These are phyloP conservation scores for Backusella tuberculispora DNA, from an alignment of 192 early-diverging fungal species.

Conservation along the genomic window DNA sequence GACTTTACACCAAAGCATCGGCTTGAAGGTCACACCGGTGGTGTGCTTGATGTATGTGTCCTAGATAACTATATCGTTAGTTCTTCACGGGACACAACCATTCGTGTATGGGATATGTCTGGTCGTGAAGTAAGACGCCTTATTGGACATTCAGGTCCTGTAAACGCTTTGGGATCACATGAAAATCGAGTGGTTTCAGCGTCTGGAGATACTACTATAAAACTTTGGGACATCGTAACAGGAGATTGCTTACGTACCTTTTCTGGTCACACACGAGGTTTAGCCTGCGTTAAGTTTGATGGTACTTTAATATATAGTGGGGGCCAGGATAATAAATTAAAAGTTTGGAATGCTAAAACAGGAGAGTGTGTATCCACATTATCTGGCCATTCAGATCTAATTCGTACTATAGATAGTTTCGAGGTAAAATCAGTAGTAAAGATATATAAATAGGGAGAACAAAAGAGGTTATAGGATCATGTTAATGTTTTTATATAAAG, in stretches of 20 bases:
- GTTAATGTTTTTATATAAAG: not conserved
- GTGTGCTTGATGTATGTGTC: constrained; percentile 89
- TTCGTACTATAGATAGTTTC: constrained; percentile 85
- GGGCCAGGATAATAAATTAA: constrained; percentile 79
- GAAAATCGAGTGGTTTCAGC: constrained; percentile 79
- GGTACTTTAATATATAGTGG: constrained; percentile 75
- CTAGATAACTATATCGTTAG: constrained; percentile 73
- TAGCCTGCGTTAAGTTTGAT: constrained; percentile 86
- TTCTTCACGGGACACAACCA: constrained; percentile 92
- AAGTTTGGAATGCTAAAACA: constrained; percentile 61
- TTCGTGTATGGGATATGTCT: constrained; percentile 82
- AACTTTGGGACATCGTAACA: constrained; percentile 76
- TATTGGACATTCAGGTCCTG: constrained; percentile 88
- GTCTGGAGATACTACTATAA: constrained; percentile 81
- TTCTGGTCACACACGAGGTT: constrained; percentile 78
- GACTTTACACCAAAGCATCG: constrained; percentile 48
- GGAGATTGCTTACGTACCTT: constrained; percentile 75
- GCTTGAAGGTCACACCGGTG: constrained; percentile 75
- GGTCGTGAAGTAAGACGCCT: constrained; percentile 69
- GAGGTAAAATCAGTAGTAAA: constrained; percentile 45
- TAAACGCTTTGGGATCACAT: constrained; percentile 88
- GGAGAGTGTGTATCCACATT: constrained; percentile 65
- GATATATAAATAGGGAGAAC: constrained; percentile 31
- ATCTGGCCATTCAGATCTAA: constrained; percentile 72
- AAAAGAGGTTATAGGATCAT: not conserved